These are phyloP conservation scores for Mycena belliarum DNA, from an alignment of 768 basidiomycete genomes.

Conservation along the genomic window DNA sequence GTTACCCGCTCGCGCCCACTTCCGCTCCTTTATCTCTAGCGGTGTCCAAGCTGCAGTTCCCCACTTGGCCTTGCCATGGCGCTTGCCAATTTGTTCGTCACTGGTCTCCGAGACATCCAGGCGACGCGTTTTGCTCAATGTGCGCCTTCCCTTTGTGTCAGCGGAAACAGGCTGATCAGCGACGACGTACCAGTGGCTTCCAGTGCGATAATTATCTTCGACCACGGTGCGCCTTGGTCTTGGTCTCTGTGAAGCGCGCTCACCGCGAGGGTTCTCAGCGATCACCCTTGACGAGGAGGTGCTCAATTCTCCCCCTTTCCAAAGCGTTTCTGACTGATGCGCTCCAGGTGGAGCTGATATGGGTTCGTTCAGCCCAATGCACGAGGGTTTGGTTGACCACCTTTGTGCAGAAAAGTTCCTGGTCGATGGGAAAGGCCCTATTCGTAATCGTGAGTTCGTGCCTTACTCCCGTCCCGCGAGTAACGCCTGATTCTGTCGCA, in stretches of 20 bases:
- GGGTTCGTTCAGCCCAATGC: slow-evolving; percentile 37
- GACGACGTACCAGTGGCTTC: slow-evolving; percentile 48
- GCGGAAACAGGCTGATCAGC: neutral
- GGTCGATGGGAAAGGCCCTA: slow-evolving; percentile 55
- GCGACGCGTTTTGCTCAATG: slow-evolving; percentile 45
- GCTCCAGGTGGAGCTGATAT: slow-evolving; percentile 51
- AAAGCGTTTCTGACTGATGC: neutral
- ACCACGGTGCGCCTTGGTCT: slow-evolving; percentile 45
- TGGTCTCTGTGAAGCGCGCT: neutral
- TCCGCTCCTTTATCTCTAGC: slow-evolving; percentile 9
- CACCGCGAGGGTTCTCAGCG: slow-evolving; percentile 30
- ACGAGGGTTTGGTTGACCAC: neutral
- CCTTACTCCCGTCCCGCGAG: neutral
- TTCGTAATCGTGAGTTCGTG: slow-evolving; percentile 49
- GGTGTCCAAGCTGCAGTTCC: slow-evolving; percentile 13
- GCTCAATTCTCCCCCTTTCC: slow-evolving; percentile 12
- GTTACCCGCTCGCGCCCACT: slow-evolving; percentile 8
- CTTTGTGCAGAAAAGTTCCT: slow-evolving; percentile 44
- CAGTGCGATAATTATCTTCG: slow-evolving; percentile 52
- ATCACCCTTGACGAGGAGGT: slow-evolving; percentile 58
- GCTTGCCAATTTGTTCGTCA: slow-evolving; percentile 20
- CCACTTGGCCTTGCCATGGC: slow-evolving; percentile 7
- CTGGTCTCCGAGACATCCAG: slow-evolving; percentile 38
- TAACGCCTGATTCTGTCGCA: neutral
- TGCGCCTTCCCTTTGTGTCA: slow-evolving; percentile 26